phyloP scores from a whole-genome alignment of 2,329 filamentous ascomycete genomes.

The Hypoxylon sp. region DNA sequence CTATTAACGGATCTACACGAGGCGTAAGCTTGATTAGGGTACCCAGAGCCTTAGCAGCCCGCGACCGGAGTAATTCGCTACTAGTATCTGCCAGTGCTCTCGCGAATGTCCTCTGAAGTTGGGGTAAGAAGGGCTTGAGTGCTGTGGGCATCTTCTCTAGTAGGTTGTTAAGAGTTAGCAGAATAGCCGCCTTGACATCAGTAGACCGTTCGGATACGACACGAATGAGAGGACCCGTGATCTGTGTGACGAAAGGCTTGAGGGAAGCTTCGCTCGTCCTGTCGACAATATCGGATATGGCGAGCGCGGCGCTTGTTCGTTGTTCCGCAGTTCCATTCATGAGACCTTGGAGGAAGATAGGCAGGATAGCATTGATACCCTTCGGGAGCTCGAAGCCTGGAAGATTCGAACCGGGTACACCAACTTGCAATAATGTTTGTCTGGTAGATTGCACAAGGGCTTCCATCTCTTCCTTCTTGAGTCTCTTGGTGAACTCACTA shows the following conservation, averaged over 20 bases:
- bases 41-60: constrained; percentile 93
- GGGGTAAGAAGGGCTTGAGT: constrained; percentile 95
- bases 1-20: constrained; percentile 92
- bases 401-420: constrained; percentile 86
- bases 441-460: constrained; percentile 87
- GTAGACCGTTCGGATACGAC: constrained; percentile 96
- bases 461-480: constrained; percentile 99
- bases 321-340: constrained; percentile 97
- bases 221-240: constrained; percentile 96
- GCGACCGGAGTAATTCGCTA: constrained; percentile 86
- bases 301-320: constrained; percentile 89
- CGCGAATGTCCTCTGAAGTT: constrained; percentile 96
- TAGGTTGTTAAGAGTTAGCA: constrained; percentile 93
- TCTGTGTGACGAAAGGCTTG: constrained; percentile 96
- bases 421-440: constrained; percentile 88
- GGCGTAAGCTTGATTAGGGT: constrained; percentile 97
- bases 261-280: constrained; percentile 88
- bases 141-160: constrained; percentile 97
- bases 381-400: constrained; percentile 93
- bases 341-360: constrained; percentile 96
- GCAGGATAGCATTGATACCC: constrained; percentile 95
- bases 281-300: constrained; percentile 96
- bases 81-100: constrained; percentile 94
- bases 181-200: constrained; percentile 94
- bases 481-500: constrained; percentile 86